Evolutionary conservation across 441 rosid genomes (phyloP), one percentile per base, ranked within the genome.

Genomic region (Dalechampia spathulata): DNA sequence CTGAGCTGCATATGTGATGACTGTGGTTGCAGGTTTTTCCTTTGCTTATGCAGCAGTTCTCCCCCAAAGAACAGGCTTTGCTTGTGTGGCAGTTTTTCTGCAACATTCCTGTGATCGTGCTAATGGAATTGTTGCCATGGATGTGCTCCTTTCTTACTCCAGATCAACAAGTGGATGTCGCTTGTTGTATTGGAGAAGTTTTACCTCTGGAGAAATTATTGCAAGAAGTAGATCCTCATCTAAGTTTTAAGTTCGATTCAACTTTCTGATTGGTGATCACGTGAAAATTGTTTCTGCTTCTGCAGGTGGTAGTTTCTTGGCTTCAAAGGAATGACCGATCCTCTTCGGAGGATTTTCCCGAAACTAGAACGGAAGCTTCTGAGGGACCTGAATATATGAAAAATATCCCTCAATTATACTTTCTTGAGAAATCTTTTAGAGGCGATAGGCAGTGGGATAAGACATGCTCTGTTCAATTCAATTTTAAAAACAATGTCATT

Each of bases 231-330:
- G 52, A 39, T 55, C 47, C 38, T 45, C 45, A 30, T 39, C 65
- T 67, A 30, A 61, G 32, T 67, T 43, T 41, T 64, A 46, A 25
- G 8, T 55, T 46, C 28, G 42, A 9, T 30, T 69, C 17, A 36
- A 39, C 37, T 58, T 70, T 12, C 32, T 44, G 28, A 37, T 14
- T 68, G 52, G n/a, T 82, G 55, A 76, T 58, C 36, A 58, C 20
- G 41, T 60, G 55, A 61, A 28, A 39, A 28, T 28, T 7, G 34
- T 3, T 28, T 28, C 61, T 60, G 14, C 34, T 58, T 63, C 47
- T 70, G 69, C 63, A 91, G 96, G 90, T 91, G 54, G 37, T 84
- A 52, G 50, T 72, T 70, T 78, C 78, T 54, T 83, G 89, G 86
- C 70, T 84, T 38, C 60, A 57, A 39, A 72, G 63, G 56, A 57